Base-by-base conservation (phyloP, 2,329 filamentous ascomycete genomes). In the Phyllosticta citribraziliensis region DNA sequence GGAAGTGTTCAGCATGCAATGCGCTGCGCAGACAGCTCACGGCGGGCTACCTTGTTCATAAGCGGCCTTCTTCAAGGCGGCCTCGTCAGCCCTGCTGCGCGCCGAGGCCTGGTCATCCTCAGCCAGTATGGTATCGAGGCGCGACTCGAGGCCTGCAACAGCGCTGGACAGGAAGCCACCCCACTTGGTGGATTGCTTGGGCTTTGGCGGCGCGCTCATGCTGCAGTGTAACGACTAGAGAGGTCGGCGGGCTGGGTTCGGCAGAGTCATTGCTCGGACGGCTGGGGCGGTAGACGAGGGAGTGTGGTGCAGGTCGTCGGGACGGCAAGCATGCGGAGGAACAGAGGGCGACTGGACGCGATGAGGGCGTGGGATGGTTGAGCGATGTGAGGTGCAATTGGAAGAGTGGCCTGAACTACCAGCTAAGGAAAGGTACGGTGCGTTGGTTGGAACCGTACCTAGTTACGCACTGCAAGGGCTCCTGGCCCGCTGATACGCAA, bases 81-180 rank as follows among this genome's bases (percentile, higher is more conserved):
- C 68, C 50, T 77, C 73, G 30, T 73, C 70, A 33, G 73, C 66
- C 62, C 74, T 76, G 60, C 71, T 72, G 63, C 72, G 75, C 57
- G 75, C 78, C 57, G 75, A 74, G 33, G 74, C 73, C 55, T 84
- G 83, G 52, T 87, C 85, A 60, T 89, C 86, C 66, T 97, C 92
- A 59, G 91, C 86, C 63, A 99, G 82, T 62, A 99, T 96, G 56
- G 84, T 92, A 73, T 99, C 94, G 63, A 99, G 83, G 52, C 89
- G 86, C 63, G 92, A 95, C 77, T 99, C 94, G 62, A 99, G 88
- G 63, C 92, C 92, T 60, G 92, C 91, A 63, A 97, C 91, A 65
- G 93, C 92, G 74, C 93, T 90, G 66, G 91, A 89, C 63, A 97
- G 82, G 71, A 96, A 88, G 33, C 72, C 74, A 60, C 75, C 74